phyloP scores from a whole-genome alignment of 78 protist species.

The Dictyostelium citrinum region DNA sequence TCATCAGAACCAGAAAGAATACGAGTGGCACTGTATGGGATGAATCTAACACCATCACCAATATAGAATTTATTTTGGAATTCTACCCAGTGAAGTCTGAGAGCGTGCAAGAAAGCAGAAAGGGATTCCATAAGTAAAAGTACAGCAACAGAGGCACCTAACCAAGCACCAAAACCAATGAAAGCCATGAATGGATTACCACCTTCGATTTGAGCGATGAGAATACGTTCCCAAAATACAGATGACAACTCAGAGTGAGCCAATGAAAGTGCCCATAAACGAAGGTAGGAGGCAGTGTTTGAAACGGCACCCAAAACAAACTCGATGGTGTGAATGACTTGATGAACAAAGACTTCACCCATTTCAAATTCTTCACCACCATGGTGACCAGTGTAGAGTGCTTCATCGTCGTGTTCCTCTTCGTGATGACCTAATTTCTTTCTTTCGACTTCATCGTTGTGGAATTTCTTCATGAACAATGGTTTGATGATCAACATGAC shows the following conservation, averaged over 20 bases:
- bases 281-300: conserved; percentile 99
- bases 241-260: conserved; percentile 96
- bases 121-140: conserved; percentile 98
- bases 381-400: conserved; percentile 52
- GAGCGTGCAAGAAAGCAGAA: conserved; percentile 99
- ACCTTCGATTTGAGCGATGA: conserved; percentile 18
- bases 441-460: conserved; percentile 2
- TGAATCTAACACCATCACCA: conserved; percentile 84
- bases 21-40: conserved; percentile 53
- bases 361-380: conserved; percentile 88
- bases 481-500: conserved; percentile 94
- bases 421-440: conserved; percentile 43
- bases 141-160: conserved; percentile 93
- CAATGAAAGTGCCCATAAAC: conserved; percentile 99
- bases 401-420: conserved; percentile 61
- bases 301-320: conserved; percentile 97
- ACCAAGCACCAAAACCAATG: conserved; percentile 93
- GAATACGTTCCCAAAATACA: conserved; percentile 79
- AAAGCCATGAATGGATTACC: conserved; percentile 71
- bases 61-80: conserved; percentile 97
- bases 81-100: conserved; percentile 99
- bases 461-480: conserved; percentile 48
- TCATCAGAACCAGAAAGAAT: conserved; percentile 63
- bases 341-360: conserved; percentile 92
- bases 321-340: conserved; percentile 99